Conservation (phyloP, 305 asterid genomes). For the Vinca major region DNA sequence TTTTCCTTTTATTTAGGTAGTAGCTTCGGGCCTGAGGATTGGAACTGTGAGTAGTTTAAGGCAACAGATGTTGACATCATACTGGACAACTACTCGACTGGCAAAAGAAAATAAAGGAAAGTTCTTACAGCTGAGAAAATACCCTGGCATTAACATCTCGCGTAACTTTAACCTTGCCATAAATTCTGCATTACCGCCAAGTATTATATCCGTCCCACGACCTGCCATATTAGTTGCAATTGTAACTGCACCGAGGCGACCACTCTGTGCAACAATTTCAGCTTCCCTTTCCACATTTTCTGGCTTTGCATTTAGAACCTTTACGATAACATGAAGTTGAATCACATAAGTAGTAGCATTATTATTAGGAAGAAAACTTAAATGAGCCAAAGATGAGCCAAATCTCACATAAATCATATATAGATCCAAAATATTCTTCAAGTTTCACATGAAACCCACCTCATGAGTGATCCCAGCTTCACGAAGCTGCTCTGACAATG, state of each 20-base stretch:
- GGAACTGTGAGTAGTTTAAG: slow-evolving; percentile 7
- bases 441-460: slow-evolving; percentile 33
- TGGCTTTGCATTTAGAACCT: slow-evolving; percentile 99
- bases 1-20: not conserved
- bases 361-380: not conserved
- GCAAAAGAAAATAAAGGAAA: not conserved
- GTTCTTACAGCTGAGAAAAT: slow-evolving; percentile 15
- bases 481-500: slow-evolving; percentile 70
- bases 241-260: slow-evolving; percentile 95
- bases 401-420: slow-evolving; percentile 13
- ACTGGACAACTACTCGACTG: not conserved
- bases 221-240: slow-evolving; percentile 99
- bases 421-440: slow-evolving; percentile 6
- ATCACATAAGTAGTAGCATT: slow-evolving; percentile 10
- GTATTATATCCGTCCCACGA: slow-evolving; percentile 99
- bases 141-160: slow-evolving; percentile 98
- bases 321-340: slow-evolving; percentile 14
- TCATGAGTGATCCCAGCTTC: slow-evolving; percentile 87
- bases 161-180: slow-evolving; percentile 96
- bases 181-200: slow-evolving; percentile 98
- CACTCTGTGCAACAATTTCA: slow-evolving; percentile 99
- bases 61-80: slow-evolving; percentile 6
- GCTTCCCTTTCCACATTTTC: slow-evolving; percentile 99
- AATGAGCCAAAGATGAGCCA: slow-evolving; percentile 1
- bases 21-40: not conserved